phyloP scores from a whole-genome alignment of 176 grass and related monocot species.

The Phyllostachys edulis region DNA sequence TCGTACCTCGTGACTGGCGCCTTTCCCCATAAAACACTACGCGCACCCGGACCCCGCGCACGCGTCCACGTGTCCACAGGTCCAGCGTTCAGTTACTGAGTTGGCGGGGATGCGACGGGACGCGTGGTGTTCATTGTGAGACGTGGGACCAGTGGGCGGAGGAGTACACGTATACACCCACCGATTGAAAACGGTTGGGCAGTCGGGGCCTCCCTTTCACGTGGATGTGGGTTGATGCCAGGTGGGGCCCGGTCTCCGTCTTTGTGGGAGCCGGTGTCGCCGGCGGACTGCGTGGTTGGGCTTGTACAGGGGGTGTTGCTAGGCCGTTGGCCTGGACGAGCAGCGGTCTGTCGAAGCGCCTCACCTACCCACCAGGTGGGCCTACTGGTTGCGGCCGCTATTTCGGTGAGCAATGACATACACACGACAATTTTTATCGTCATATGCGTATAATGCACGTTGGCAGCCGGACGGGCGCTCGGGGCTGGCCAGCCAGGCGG shows the following conservation, averaged over 20 bases:
- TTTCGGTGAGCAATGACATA: too few species aligned
- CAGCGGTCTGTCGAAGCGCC: not conserved
- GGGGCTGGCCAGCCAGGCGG: too few species aligned
- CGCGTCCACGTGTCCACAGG: not conserved
- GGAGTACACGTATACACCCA: not conserved
- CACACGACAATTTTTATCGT: too few species aligned
- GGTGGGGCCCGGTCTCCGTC: not conserved
- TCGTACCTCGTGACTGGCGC: constrained; percentile 28
- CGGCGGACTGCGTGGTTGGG: not conserved
- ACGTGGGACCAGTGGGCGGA: not conserved
- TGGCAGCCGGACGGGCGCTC: too few species aligned
- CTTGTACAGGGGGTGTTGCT: not conserved
- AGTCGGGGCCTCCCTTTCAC: constrained; percentile 35
- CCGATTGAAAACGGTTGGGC: constrained; percentile 10
- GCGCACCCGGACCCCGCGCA: not conserved
- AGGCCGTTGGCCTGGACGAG: too few species aligned
- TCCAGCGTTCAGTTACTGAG: not conserved
- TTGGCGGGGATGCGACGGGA: not conserved
- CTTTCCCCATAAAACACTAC: not conserved
- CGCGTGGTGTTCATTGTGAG: not conserved
- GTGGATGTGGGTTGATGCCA: constrained; percentile 8
- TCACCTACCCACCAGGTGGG: not conserved
- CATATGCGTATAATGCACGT: too few species aligned
- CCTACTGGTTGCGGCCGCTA: not conserved
- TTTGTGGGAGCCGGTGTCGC: constrained; percentile 18